Conservation (phyloP, 148 eudicot species). For the Nyssa sinensis region DNA sequence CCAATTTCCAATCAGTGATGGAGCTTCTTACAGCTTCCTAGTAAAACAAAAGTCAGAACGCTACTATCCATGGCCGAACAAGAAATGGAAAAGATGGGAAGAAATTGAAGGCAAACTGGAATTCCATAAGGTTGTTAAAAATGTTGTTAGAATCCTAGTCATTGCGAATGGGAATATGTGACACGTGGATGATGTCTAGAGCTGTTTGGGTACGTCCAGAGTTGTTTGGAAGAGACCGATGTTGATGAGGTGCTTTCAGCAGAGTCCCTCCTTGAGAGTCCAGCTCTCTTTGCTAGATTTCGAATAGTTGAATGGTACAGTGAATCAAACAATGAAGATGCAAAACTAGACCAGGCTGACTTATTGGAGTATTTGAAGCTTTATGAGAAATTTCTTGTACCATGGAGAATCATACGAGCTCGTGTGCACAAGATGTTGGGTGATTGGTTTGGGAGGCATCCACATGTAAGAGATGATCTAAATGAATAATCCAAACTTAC, state of each 20-base stretch:
- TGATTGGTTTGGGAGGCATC: constrained; percentile 83
- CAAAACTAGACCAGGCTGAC: constrained; percentile 66
- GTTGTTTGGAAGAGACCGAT: constrained; percentile 73
- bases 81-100: constrained; percentile 90
- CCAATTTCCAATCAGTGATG: no score
- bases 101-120: constrained; percentile 81
- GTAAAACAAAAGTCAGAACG: no score
- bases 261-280: constrained; percentile 91
- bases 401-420: constrained; percentile 90
- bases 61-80: constrained; percentile 95
- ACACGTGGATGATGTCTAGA: constrained; percentile 91
- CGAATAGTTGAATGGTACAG: constrained; percentile 74
- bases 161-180: constrained; percentile 89
- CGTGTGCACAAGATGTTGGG: constrained; percentile 94
- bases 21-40: no score
- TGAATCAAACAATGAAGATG: constrained; percentile 34
- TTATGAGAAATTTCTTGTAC: constrained; percentile 83
- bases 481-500: constrained; percentile 64
- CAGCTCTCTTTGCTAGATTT: constrained; percentile 89
- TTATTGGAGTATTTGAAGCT: constrained; percentile 74
- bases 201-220: no score
- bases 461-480: constrained; percentile 71
- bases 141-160: constrained; percentile 77
- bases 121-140: constrained; percentile 63
- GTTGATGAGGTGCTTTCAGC: constrained; percentile 93